phyloP scores from a whole-genome alignment of 352 stramenopile species.

The Phytophthora idaei region DNA sequence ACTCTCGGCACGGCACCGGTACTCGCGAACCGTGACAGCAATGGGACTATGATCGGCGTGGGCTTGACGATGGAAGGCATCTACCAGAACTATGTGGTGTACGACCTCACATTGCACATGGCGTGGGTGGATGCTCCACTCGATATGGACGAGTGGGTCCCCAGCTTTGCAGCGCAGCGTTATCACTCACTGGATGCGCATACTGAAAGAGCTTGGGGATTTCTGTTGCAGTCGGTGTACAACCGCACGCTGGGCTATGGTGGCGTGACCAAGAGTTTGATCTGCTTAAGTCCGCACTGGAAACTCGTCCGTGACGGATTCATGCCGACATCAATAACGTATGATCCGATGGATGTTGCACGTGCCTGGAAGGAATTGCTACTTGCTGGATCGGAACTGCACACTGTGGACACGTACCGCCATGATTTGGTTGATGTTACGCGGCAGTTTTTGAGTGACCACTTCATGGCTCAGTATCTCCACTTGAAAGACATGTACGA shows the following conservation, averaged over 20 bases:
- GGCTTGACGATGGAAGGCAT: constrained; percentile 88
- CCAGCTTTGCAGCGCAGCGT: constrained; percentile 55
- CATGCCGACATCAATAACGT: constrained; percentile 77
- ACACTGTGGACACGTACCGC: constrained; percentile 56
- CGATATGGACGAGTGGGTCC: constrained; percentile 53
- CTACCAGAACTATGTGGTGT: constrained; percentile 88
- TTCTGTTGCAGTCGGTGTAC: constrained; percentile 69
- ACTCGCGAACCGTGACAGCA: constrained; percentile 44
- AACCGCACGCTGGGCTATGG: constrained; percentile 71
- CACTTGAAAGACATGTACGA: constrained; percentile 60
- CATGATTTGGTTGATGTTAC: constrained; percentile 87
- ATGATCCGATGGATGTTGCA: constrained; percentile 67
- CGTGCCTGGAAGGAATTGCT: constrained; percentile 68
- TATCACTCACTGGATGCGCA: constrained; percentile 65
- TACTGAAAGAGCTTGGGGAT: constrained; percentile 56
- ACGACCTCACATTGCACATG: constrained; percentile 80
- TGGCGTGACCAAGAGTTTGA: constrained; percentile 78
- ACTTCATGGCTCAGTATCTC: constrained; percentile 63
- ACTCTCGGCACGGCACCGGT: constrained; percentile 62
- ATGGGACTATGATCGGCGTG: constrained; percentile 76
- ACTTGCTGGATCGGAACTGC: constrained; percentile 44
- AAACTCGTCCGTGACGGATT: constrained; percentile 66
- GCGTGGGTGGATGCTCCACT: constrained; percentile 59
- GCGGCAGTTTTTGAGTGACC: constrained; percentile 72
- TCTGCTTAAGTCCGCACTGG: constrained; percentile 74